Base-by-base conservation (phyloP, 176 grass and related monocot species). In the Leersia perrieri region DNA sequence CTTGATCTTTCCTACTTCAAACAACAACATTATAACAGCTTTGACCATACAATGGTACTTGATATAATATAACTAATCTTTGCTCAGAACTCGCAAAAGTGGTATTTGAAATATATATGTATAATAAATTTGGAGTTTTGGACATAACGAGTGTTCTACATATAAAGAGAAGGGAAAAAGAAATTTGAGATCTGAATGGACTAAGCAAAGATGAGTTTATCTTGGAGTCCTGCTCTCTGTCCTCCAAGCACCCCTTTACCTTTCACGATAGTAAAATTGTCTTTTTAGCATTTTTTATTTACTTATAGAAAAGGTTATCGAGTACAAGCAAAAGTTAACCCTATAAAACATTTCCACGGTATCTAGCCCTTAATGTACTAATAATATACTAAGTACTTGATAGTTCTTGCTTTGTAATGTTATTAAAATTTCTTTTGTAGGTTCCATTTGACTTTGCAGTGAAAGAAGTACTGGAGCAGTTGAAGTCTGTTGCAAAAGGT, bases 361-460 rank as follows among this genome's bases (percentile, higher is more conserved):
- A 8, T 23, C 22, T 57, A 57, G 5, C 51, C 7, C 8, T 3
- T 57, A 57, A 57, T 57, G 20, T 55, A 55, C 22, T 22, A 53
- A 53, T 53, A 20, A 20, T 53, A n/a, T n/a, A n/a, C n/a, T n/a
- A n/a, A n/a, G n/a, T n/a, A 8, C 49, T 20, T 22, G 18, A 18
- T 53, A 53, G 15, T 53, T 53, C 18, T 53, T 53, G 49, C 49
- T 6, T 53, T 20, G 18, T 53, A 53, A 53, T 70, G 58, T 30
- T 81, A 47, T 51, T 33, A 30, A 82, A 61, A 7, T 34, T 27
- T 61, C 33, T 73, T 18, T 87, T 70, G 15, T 85, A 98, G 96
- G 96, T 98, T 72, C 92, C 96, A 15, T 98, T 98, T 98, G 96
- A 95, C 32, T 80, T 60, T 68, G 90, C 84, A 23, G 92, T 98